Evolutionary conservation across 2,329 filamentous ascomycete genomes (phyloP), one percentile per base, ranked within the genome.

Genomic region (Cladosporium velox): DNA sequence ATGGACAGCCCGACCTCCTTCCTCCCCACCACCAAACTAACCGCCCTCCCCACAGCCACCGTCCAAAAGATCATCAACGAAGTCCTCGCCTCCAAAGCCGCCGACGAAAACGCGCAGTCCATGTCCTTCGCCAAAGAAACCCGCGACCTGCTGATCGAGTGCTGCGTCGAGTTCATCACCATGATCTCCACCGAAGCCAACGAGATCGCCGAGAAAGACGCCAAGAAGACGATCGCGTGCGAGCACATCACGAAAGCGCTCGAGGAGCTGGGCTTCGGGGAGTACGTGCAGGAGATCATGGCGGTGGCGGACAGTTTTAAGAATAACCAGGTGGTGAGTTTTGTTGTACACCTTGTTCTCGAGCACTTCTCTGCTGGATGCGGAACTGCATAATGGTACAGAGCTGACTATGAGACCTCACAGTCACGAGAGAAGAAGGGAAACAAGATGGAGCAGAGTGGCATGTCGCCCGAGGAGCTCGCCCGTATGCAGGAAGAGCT

Each of bases 91-190:
- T 82, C 90, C 0, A 87, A 90, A 59, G 61, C 65, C 60, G 51
- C 66, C 54, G 12, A 15, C 59, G 62, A 65, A 59, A 34, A 66
- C n/a, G 21, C 59, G n/a, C 68, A 70, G 59, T 57, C 61, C 60
- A 87, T 96, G 68, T 90, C 91, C 1, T 98, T 98, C 77, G 92
- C 93, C 52, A 97, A 97, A 78, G 95, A 99, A 74, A 93, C 94
- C 14, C 90, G 95, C 67, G 95, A 99, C 76, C 85, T 98, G 2
- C 85, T 99, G 62, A 99, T 99, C 74, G 95, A 98, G 82, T 98
- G 95, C 82, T 99, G 95, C 76, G 94, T 99, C 75, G 95, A 99
- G 79, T 99, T 99, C 79, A 97, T 99, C 79, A 98, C 95, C 21
- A 87, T 99, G 74, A 91, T 99, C 72, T 97, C 93, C n/a, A 96